Base-by-base conservation (phyloP, 2,329 filamentous ascomycete genomes). In the Fusarium multiceps region DNA sequence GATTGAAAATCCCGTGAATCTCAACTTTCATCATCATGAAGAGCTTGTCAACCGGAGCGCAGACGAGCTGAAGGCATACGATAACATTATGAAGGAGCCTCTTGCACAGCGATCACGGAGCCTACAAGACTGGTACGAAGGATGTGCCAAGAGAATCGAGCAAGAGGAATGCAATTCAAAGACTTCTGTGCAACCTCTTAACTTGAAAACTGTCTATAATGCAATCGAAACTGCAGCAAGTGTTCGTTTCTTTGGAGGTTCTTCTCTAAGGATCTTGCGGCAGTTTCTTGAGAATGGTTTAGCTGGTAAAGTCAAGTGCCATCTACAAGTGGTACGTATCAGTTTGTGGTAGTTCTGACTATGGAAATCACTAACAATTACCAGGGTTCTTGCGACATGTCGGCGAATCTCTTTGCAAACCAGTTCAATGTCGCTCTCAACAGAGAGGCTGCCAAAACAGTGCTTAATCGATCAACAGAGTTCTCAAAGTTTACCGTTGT, bases 1-100 rank as follows among this genome's bases (percentile, higher is more conserved):
- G 63, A 76, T 82, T 32, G 78, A 82, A 40, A 81, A 75, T 40
- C 76, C 81, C 3, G 87, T 87, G 4, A 83, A 89, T 37, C 87
- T 88, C 6, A 85, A 86, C 43, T 63, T 72, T n/a, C 72, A 74
- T 18, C 69, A 72, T n/a, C 72, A 74, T 27, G 72, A 74, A 53
- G 72, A 74, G 32, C 66, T 74, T 9, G 62, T 71, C 21, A 66
- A 66, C 4, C 72, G 72, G 13, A 71, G 55, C 30, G 55, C 57
- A 30, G 40, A 62, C 4, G 71, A 74, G 34, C 53, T 74, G 18
- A 47, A 56, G 12, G 6, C 18, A 4, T 72, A 74, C 20, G 34
- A 69, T 11, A 25, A 18, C 12, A 72, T 69, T 16, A 57, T 74
- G 51, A 43, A 43, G 3, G 27, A 63, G 28, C 42, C 63, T 13